Evolutionary conservation across 2,329 filamentous ascomycete genomes (phyloP).

Genomic region (Fusarium newnesense): DNA sequence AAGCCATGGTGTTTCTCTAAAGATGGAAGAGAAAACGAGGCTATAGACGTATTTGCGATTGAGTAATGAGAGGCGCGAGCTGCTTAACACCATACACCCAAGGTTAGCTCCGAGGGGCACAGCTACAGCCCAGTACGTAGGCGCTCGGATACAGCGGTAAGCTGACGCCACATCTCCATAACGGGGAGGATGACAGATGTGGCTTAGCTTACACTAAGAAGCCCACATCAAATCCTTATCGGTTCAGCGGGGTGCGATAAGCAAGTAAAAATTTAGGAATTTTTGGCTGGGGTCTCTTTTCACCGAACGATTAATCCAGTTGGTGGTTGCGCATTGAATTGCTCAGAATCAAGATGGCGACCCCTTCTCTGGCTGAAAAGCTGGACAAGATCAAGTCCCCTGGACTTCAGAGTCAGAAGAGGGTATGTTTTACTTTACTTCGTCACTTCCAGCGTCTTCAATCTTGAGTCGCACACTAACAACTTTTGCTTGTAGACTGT

Average conservation of each 20-base stretch:
- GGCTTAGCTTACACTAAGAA: constrained; percentile 19
- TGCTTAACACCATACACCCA: constrained; percentile 44
- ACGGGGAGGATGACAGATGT: constrained; percentile 30
- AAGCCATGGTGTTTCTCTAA: constrained; percentile 72
- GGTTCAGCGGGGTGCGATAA: constrained; percentile 44
- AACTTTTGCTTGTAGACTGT: constrained; percentile 67
- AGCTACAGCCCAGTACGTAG: constrained; percentile 36
- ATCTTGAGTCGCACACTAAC: constrained; percentile 25
- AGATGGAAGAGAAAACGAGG: constrained; percentile 35
- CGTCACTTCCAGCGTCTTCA: background rate
- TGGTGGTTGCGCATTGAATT: constrained; percentile 44
- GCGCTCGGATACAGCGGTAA: constrained; percentile 47
- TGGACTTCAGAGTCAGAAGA: constrained; percentile 94
- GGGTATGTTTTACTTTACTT: constrained; percentile 65
- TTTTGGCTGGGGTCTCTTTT: constrained; percentile 40
- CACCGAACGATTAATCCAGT: constrained; percentile 43
- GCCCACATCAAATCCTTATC: constrained; percentile 37
- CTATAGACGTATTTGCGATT: constrained; percentile 34
- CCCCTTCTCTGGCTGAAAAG: constrained; percentile 78
- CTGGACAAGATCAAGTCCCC: constrained; percentile 97
- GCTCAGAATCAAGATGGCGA: constrained; percentile 56
- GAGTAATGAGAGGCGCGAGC: constrained; percentile 35
- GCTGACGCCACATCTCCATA: constrained; percentile 33
- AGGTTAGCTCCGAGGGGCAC: constrained; percentile 43
- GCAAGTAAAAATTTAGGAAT: constrained; percentile 46